A percentile compares a stretch with the other conserved stretches of the same genome.
These are phyloP conservation scores for Trichocomaceae sp. DNA, from an alignment of 2,329 filamentous ascomycete genomes.

Conservation along the genomic window DNA sequence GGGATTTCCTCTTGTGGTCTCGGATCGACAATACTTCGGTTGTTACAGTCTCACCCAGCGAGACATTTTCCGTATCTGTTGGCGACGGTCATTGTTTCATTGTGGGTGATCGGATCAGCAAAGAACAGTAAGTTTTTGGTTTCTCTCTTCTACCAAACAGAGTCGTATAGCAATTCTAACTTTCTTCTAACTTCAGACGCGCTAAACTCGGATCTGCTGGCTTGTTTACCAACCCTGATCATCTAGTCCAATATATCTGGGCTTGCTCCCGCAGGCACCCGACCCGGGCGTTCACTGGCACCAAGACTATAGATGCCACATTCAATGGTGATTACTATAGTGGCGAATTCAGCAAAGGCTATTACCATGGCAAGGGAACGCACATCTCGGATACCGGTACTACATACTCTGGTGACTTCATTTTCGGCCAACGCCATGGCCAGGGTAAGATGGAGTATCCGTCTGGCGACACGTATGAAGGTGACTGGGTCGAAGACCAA, in stretches of 20 bases:
- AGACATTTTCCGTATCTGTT: conserved; percentile 30
- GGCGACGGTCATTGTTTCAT: conserved; percentile 38
- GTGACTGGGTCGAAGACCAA: conserved; percentile 41
- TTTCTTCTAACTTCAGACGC: conserved; percentile 20
- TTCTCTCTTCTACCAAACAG: background rate
- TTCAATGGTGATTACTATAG: conserved; percentile 53
- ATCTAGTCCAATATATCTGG: conserved; percentile 39
- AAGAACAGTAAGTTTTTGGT: conserved; percentile 29
- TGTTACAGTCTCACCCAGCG: conserved; percentile 27
- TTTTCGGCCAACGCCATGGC: conserved; percentile 48
- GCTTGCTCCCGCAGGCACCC: conserved; percentile 42
- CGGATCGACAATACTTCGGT: conserved; percentile 34
- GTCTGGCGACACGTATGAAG: conserved; percentile 45
- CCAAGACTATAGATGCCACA: conserved; percentile 46
- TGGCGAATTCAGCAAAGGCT: conserved; percentile 45
- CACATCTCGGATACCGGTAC: conserved; percentile 50
- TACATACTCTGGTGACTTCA: conserved; percentile 51
- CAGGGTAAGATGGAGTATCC: conserved; percentile 53
- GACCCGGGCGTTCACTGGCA: conserved; percentile 38
- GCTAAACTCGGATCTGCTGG: conserved; percentile 28
- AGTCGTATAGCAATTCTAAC: conserved; percentile 10
- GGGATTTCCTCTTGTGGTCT: conserved; percentile 40
- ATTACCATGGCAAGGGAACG: conserved; percentile 50
- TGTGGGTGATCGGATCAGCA: conserved; percentile 35
- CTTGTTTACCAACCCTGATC: conserved; percentile 33